Conservation (phyloP, 108 stramenopile species). For the Ochromonas danica region DNA sequence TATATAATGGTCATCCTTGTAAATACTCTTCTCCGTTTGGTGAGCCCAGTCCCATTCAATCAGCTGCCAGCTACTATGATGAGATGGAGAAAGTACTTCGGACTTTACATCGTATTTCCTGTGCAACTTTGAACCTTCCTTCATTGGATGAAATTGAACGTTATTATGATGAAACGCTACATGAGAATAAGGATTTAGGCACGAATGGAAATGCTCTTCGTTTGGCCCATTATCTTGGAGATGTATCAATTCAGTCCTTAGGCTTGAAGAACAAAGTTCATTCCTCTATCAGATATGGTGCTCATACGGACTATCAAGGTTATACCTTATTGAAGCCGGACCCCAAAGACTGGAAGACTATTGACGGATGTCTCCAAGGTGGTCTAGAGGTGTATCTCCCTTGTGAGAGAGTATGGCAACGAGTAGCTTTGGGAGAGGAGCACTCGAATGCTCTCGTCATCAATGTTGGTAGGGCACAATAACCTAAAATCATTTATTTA, state of each 20-base stretch:
- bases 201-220: conserved; percentile 18
- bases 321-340: conserved; percentile 16
- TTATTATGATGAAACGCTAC: conserved; percentile 6
- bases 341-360: neutral
- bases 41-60: conserved; percentile 1
- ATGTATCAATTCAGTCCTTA: neutral
- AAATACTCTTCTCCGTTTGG: no score
- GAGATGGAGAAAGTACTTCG: neutral
- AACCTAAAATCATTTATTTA: neutral
- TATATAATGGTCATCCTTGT: neutral
- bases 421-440: neutral
- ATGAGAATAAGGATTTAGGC: neutral
- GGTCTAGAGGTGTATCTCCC: conserved; percentile 9
- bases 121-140: neutral
- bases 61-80: neutral
- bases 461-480: neutral
- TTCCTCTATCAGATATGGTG: conserved; percentile 1
- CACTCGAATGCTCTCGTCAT: conserved; percentile 6
- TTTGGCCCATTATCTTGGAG: conserved; percentile 24
- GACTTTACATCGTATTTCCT: conserved; percentile 13
- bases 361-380: neutral
- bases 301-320: conserved; percentile 33
- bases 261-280: neutral
- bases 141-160: neutral
- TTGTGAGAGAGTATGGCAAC: neutral